Evolutionary conservation across 2,329 filamentous ascomycete genomes (phyloP).

Genomic region (Cladosporium austrohemisphaericum): DNA sequence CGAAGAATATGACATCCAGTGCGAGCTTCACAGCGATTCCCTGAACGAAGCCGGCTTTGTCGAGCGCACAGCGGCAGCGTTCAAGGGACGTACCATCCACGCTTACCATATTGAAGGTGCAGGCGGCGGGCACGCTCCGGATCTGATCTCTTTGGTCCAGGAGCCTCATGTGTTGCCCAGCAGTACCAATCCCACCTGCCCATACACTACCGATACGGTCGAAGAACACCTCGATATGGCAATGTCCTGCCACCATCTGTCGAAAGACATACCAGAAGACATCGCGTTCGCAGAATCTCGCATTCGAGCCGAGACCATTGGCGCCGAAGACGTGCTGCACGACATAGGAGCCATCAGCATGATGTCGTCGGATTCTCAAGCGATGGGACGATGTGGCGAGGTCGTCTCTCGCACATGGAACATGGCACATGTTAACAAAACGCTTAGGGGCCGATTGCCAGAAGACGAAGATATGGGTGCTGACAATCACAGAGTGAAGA

Average conservation of each 20-base stretch:
- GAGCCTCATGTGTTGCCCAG: slow-evolving; percentile 79
- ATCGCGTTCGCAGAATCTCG: slow-evolving; percentile 88
- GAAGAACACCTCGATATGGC: slow-evolving; percentile 96
- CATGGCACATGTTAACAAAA: slow-evolving; percentile 91
- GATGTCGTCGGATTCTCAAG: slow-evolving; percentile 92
- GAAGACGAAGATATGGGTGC: slow-evolving; percentile 74
- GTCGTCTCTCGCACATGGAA: slow-evolving; percentile 89
- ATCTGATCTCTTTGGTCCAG: slow-evolving; percentile 89
- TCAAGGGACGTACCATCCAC: slow-evolving; percentile 82
- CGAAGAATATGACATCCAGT: slow-evolving; percentile 85
- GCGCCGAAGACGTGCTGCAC: slow-evolving; percentile 88
- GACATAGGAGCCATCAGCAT: slow-evolving; percentile 90
- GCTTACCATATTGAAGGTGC: slow-evolving; percentile 94
- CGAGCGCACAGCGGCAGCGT: slow-evolving; percentile 76
- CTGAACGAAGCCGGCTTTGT: slow-evolving; percentile 94
- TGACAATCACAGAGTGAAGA: slow-evolving; percentile 85
- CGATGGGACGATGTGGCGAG: slow-evolving; percentile 92
- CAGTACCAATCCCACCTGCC: slow-evolving; percentile 83
- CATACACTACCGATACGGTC: slow-evolving; percentile 82
- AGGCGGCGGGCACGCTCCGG: slow-evolving; percentile 84
- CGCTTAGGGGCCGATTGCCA: slow-evolving; percentile 67
- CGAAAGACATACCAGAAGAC: slow-evolving; percentile 85
- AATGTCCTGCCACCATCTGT: slow-evolving; percentile 92
- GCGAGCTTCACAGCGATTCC: slow-evolving; percentile 88
- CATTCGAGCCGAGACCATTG: slow-evolving; percentile 90